Conservation (phyloP, 495 filamentous ascomycete genomes). For the Collariella sp. region DNA sequence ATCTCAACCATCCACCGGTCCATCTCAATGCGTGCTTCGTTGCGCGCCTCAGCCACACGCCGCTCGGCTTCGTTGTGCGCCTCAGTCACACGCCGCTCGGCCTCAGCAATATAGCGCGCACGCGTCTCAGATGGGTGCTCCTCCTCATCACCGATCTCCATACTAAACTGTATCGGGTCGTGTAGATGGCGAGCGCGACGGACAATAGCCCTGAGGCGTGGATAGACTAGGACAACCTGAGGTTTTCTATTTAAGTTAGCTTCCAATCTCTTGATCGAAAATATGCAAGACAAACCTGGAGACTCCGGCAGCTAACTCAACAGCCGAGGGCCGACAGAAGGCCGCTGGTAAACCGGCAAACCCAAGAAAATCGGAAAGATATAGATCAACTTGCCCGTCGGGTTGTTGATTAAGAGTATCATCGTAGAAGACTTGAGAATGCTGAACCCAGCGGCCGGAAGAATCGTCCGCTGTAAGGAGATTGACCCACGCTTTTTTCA, state of each 20-base stretch:
- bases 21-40: neutral
- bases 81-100: no score
- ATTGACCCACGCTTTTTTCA: constrained; percentile 1
- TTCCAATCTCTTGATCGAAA: neutral
- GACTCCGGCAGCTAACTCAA: constrained; percentile 4
- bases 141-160: neutral
- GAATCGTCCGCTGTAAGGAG: neutral
- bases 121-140: no score
- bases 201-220: constrained; percentile 8
- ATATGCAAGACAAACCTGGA: constrained; percentile 4
- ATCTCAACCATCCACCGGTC: neutral
- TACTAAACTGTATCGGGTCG: neutral
- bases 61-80: no score
- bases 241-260: constrained; percentile 10
- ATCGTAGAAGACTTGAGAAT: neutral
- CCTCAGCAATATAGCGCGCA: no score
- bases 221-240: neutral
- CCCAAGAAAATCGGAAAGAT: constrained; percentile 10
- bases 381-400: constrained; percentile 4
- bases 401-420: constrained; percentile 6
- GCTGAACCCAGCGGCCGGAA: neutral
- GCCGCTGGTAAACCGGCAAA: constrained; percentile 4
- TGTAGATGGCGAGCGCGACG: neutral
- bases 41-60: no score
- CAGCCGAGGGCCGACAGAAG: constrained; percentile 10